phyloP scores from a whole-genome alignment of 768 basidiomycete genomes.

The Paxillus involutus region DNA sequence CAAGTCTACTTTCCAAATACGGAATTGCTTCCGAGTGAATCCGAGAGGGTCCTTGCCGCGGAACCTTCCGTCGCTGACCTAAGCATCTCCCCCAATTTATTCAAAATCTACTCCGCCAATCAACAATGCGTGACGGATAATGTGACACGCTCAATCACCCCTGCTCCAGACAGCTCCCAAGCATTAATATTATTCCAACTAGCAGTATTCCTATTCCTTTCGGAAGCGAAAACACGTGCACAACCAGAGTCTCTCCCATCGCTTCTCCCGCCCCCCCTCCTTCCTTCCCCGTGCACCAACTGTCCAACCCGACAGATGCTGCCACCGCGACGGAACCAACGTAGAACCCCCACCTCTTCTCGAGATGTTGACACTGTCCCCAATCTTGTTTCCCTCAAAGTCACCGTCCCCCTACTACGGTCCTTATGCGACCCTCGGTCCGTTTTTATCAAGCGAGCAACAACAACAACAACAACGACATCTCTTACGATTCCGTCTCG shows the following conservation, averaged over 20 bases:
- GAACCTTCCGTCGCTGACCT: constrained; percentile 10
- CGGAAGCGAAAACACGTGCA: neutral
- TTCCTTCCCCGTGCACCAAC: constrained; percentile 1
- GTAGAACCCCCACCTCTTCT: neutral
- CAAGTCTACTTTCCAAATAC: constrained; percentile 1
- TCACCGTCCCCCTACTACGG: no score
- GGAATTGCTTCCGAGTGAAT: constrained; percentile 1
- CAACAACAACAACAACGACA: neutral
- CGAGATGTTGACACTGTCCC: neutral
- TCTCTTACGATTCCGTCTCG: neutral
- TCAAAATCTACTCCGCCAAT: neutral
- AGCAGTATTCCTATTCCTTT: neutral
- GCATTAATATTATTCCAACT: no score
- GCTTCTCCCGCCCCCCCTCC: neutral
- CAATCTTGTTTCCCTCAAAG: neutral
- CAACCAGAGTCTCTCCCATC: neutral
- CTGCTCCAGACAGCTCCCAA: neutral
- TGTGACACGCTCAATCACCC: neutral
- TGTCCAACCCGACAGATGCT: constrained; percentile 5
- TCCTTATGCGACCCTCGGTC: neutral
- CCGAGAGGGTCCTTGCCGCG: constrained; percentile 3
- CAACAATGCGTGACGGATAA: neutral
- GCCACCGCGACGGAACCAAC: neutral
- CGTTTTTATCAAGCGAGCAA: neutral
- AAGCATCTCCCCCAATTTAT: constrained; percentile 13